Conservation (phyloP, 2,329 filamentous ascomycete species). For the Paecilomyces sp. region DNA sequence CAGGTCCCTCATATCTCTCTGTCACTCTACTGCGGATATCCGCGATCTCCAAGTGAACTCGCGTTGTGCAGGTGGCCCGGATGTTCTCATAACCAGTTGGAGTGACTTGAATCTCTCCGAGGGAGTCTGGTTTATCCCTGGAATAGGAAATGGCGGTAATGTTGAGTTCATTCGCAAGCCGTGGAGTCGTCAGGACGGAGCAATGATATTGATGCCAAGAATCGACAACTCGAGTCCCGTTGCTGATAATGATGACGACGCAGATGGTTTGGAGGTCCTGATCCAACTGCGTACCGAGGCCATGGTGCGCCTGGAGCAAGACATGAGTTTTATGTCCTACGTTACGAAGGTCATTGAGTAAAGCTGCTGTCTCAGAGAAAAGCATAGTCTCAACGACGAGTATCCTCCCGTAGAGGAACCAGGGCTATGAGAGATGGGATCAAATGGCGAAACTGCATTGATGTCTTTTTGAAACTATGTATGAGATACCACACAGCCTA, state of each 20-base stretch:
- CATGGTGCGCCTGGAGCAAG: neutral
- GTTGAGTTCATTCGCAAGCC: neutral
- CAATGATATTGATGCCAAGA: neutral
- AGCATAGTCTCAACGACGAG: neutral
- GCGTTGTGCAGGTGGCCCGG: neutral
- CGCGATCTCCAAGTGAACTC: neutral
- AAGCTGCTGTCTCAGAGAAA: neutral
- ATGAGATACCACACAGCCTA: neutral
- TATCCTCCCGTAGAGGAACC: too few species aligned
- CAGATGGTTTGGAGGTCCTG: neutral
- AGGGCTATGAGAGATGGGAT: too few species aligned
- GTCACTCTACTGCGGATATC: neutral
- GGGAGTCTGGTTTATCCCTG: neutral
- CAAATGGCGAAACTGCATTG: too few species aligned
- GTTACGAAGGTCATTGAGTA: neutral
- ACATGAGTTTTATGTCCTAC: neutral
- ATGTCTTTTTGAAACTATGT: neutral
- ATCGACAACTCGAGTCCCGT: neutral
- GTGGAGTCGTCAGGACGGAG: neutral
- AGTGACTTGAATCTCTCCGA: neutral
- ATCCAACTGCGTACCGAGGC: neutral
- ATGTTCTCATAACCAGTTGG: neutral
- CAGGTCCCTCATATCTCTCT: neutral
- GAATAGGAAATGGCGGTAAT: neutral
- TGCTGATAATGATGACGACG: neutral